A percentile compares a stretch with the other conserved stretches of the same genome.
Evolutionary conservation across 176 grass and related monocot species (phyloP).

Genomic region (Aechmea fasciata): DNA sequence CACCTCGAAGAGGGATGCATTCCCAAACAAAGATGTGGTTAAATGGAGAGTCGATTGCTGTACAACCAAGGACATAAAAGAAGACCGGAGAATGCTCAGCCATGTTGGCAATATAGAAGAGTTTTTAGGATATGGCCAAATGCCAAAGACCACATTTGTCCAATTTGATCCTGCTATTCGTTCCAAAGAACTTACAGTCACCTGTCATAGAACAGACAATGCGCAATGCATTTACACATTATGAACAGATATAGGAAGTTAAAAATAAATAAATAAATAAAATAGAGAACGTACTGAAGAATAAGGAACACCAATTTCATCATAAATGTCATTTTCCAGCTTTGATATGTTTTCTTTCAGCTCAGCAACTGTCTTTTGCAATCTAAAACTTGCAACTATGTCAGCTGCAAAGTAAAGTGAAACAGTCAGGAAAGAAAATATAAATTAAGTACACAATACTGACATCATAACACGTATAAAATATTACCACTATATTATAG

Average conservation of each 20-base stretch:
- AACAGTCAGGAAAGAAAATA: neutral
- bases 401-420: slow-evolving; percentile 38
- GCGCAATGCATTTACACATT: neutral
- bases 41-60: slow-evolving; percentile 63
- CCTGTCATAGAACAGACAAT: slow-evolving; percentile 31
- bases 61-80: slow-evolving; percentile 64
- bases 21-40: slow-evolving; percentile 58
- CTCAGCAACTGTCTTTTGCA: slow-evolving; percentile 48
- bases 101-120: slow-evolving; percentile 49
- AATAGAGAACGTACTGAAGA: slow-evolving; percentile 50
- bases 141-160: slow-evolving; percentile 66
- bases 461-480: no score
- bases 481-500: no score
- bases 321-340: slow-evolving; percentile 85
- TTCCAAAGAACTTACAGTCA: slow-evolving; percentile 56
- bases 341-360: slow-evolving; percentile 47
- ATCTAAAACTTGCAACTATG: slow-evolving; percentile 70
- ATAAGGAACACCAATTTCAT: slow-evolving; percentile 73
- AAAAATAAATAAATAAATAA: slow-evolving; percentile 6
- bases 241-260: slow-evolving; percentile 7
- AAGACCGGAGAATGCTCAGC: slow-evolving; percentile 72
- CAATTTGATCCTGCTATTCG: slow-evolving; percentile 45
- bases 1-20: slow-evolving; percentile 58
- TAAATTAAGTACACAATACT: neutral
- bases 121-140: slow-evolving; percentile 70